Percentiles rank a stretch among this genome's conserved stretches.
These are phyloP conservation scores for Penicillium steckii DNA, from an alignment of 495 filamentous ascomycete genomes.

Conservation along the genomic window DNA sequence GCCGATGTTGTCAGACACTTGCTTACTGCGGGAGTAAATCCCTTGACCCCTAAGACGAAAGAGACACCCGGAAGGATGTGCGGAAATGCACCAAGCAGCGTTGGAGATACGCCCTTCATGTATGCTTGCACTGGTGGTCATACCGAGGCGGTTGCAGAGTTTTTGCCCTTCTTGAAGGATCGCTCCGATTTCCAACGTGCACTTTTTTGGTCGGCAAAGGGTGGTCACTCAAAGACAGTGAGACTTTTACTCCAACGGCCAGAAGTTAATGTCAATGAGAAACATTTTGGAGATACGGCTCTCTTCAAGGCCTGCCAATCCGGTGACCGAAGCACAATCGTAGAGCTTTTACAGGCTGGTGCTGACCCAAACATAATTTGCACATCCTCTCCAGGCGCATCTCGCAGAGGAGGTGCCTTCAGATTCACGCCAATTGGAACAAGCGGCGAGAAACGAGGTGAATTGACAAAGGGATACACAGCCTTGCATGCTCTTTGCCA, in stretches of 20 bases:
- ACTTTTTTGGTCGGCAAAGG: slow-evolving; percentile 14
- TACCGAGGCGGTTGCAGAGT: slow-evolving; percentile 11
- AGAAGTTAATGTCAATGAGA: slow-evolving; percentile 13
- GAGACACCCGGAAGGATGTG: slow-evolving; percentile 14
- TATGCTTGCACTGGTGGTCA: slow-evolving; percentile 18
- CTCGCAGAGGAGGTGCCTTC: no score
- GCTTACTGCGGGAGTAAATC: slow-evolving; percentile 27
- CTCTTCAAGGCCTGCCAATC: slow-evolving; percentile 17
- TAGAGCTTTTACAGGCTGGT: slow-evolving; percentile 18
- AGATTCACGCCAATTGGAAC: background rate
- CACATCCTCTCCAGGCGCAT: no score
- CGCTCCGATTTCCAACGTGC: background rate
- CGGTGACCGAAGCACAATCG: slow-evolving; percentile 10
- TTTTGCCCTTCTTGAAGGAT: slow-evolving; percentile 14
- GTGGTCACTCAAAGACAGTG: slow-evolving; percentile 8
- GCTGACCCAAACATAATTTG: slow-evolving; percentile 21
- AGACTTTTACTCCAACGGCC: slow-evolving; percentile 13
- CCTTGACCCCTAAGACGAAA: slow-evolving; percentile 25
- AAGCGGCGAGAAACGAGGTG: no score
- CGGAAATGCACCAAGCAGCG: slow-evolving; percentile 14
- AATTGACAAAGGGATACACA: slow-evolving; percentile 11
- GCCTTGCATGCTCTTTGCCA: slow-evolving; percentile 16
- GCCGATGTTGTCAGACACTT: slow-evolving; percentile 19
- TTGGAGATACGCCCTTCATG: slow-evolving; percentile 19
- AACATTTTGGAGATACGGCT: background rate